phyloP scores from a whole-genome alignment of 139 green algal species.

The Marvania coccoides region DNA sequence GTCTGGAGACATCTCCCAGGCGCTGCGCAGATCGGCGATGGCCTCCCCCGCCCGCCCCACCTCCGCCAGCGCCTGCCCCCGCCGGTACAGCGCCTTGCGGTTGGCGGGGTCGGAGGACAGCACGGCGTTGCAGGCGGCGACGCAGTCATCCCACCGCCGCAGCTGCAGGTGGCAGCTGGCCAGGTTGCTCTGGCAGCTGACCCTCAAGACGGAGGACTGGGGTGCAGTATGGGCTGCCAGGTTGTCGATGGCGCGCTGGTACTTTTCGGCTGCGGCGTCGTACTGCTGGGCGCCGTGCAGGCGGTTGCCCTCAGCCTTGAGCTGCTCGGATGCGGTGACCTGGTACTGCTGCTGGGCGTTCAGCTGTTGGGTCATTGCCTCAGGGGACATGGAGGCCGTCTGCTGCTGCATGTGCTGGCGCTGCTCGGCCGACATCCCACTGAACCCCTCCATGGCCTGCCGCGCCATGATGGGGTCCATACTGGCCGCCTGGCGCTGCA shows the following conservation, averaged over 20 bases:
- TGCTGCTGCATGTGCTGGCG: background rate
- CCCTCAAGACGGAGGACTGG: slow-evolving; percentile 1
- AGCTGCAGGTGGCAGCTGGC: slow-evolving; percentile 28
- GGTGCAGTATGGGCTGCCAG: slow-evolving; percentile 1
- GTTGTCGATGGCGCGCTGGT: slow-evolving; percentile 19
- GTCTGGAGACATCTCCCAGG: slow-evolving; percentile 13
- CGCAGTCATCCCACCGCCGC: slow-evolving; percentile 4
- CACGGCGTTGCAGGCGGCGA: slow-evolving; percentile 11
- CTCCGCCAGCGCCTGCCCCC: slow-evolving; percentile 7
- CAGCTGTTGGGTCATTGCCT: slow-evolving; percentile 7
- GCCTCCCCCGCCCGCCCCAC: background rate
- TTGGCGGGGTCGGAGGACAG: slow-evolving; percentile 21
- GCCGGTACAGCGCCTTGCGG: slow-evolving; percentile 38
- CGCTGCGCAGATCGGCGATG: slow-evolving; percentile 20
- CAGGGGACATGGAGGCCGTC: slow-evolving; percentile 3
- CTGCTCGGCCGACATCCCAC: slow-evolving; percentile 9
- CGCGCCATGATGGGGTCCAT: slow-evolving; percentile 25
- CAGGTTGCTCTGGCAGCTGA: slow-evolving; percentile 33
- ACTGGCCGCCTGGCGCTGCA: slow-evolving; percentile 24
- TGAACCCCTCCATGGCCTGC: slow-evolving; percentile 21
- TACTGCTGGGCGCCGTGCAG: slow-evolving; percentile 16
- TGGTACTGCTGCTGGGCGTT: slow-evolving; percentile 11
- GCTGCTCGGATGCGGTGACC: background rate
- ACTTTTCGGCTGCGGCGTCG: slow-evolving; percentile 26
- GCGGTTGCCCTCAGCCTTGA: slow-evolving; percentile 35